Base-by-base conservation (phyloP, 108 stramenopile species). In the Discostella stelligeroides region DNA sequence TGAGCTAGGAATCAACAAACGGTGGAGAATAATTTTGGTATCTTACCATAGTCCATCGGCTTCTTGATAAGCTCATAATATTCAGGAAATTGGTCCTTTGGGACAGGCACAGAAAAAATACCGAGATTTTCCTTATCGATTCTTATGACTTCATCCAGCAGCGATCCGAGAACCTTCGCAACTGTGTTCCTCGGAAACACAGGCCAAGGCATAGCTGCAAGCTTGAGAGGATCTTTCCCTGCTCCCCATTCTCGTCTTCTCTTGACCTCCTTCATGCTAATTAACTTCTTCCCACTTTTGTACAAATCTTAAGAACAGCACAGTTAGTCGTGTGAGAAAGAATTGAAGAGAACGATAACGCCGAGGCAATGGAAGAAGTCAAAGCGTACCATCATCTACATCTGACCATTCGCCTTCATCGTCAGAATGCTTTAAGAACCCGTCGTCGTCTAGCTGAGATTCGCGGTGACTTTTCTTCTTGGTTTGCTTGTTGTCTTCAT, bases 401-500 rank as follows among this genome's bases (percentile, higher is more conserved):
- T 91, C 94, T 1, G 88, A 91, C 91, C 94, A 92, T 30, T 92
- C 88, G 7, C 70, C 91, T 63, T 90, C 90, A 45, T 86, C 84
- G 66, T 95, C 91, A 23, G 94, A 91, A 42, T 90, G 86, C 8
- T 75, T 73, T 60, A 85, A 71, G 74, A 82, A 89, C 0, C 89
- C 88, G 75, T 90, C 90, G 40, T 85, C 88, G 20, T 84, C 85
- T 10, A 84, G 37, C 21, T 58, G 3, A 48, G 55, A 51, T 41
- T 67, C 55, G 21, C 60, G 20, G 34, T 60, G 37, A 13, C 25
- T 25, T 11, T 68, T 71, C 28, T 63, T 75, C 24, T 80, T 72
- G 13, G 15, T 29, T 20, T 45, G 48, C 20, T 59, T 41, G 7
- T 56, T 57, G 8, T 56, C 71, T 15, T 66, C 76, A 9, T 53